Conservation (phyloP, 257 asterid genomes). For the Cruciata laevipes region DNA sequence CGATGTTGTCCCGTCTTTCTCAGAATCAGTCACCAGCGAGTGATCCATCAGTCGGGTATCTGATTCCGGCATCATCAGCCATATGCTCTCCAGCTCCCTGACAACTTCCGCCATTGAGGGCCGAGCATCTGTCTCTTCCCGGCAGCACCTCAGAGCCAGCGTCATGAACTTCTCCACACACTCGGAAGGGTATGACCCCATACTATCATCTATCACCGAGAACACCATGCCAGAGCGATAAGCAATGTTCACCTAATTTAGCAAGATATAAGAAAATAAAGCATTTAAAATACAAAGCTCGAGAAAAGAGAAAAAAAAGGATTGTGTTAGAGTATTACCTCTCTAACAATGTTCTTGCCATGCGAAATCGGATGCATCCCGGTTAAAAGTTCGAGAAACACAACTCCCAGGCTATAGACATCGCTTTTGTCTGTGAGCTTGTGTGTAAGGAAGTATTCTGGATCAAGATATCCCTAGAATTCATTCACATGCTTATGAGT, state of each 20-base stretch:
- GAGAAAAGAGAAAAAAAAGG: not conserved
- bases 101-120: slow-evolving; percentile 34
- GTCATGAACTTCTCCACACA: slow-evolving; percentile 27
- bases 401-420: slow-evolving; percentile 95
- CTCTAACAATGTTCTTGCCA: slow-evolving; percentile 96
- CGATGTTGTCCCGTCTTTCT: slow-evolving; percentile 6
- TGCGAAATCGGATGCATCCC: slow-evolving; percentile 95
- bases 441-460: slow-evolving; percentile 88
- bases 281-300: not conserved
- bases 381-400: slow-evolving; percentile 78
- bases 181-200: slow-evolving; percentile 32
- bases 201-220: slow-evolving; percentile 25
- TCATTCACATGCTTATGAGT: slow-evolving; percentile 4
- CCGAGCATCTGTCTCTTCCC: slow-evolving; percentile 26
- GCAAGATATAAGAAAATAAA: not conserved
- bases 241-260: slow-evolving; percentile 60
- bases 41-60: slow-evolving; percentile 15
- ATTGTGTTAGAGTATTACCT: slow-evolving; percentile 36
- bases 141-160: slow-evolving; percentile 34
- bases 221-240: slow-evolving; percentile 45
- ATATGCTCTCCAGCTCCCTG: slow-evolving; percentile 28
- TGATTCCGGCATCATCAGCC: slow-evolving; percentile 23
- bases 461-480: slow-evolving; percentile 93
- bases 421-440: slow-evolving; percentile 95
- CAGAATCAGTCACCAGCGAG: slow-evolving; percentile 17